These are phyloP conservation scores for Nitzschia sp. DNA, from an alignment of 108 stramenopile genomes.

Conservation along the genomic window DNA sequence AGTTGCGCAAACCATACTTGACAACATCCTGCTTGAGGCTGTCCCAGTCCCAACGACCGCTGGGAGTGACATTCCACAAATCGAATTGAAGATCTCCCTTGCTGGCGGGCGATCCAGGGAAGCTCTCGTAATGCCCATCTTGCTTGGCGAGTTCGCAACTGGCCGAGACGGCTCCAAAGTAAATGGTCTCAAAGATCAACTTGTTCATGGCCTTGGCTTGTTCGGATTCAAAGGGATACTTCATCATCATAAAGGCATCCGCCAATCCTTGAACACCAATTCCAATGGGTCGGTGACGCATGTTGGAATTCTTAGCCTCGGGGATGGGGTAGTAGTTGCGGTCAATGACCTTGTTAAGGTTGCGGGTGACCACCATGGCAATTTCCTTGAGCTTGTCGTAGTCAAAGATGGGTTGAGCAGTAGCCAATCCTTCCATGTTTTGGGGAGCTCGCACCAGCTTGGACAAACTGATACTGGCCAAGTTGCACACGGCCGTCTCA, in stretches of 20 bases:
- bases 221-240: constrained; percentile 92
- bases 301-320: constrained; percentile 88
- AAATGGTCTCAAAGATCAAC: constrained; percentile 99
- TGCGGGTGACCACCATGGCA: constrained; percentile 93
- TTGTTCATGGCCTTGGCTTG: constrained; percentile 89
- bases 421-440: constrained; percentile 16
- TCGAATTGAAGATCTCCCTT: constrained; percentile 97
- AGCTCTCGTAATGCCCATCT: constrained; percentile 95
- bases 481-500: constrained; percentile 99
- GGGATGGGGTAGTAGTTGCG: constrained; percentile 96
- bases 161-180: constrained; percentile 95
- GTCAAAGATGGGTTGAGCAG: constrained; percentile 74
- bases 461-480: constrained; percentile 95
- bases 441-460: constrained; percentile 72
- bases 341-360: constrained; percentile 99
- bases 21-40: constrained; percentile 82
- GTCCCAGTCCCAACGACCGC: constrained; percentile 93
- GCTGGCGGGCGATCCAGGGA: constrained; percentile 92
- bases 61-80: constrained; percentile 94
- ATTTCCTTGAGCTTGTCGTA: constrained; percentile 84
- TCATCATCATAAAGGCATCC: constrained; percentile 94
- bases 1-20: constrained; percentile 95
- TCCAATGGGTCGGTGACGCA: constrained; percentile 99
- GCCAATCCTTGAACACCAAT: constrained; percentile 99
- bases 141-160: constrained; percentile 90